Base-by-base conservation (phyloP, 2,329 filamentous ascomycete genomes). In the Fusarium globosum region DNA sequence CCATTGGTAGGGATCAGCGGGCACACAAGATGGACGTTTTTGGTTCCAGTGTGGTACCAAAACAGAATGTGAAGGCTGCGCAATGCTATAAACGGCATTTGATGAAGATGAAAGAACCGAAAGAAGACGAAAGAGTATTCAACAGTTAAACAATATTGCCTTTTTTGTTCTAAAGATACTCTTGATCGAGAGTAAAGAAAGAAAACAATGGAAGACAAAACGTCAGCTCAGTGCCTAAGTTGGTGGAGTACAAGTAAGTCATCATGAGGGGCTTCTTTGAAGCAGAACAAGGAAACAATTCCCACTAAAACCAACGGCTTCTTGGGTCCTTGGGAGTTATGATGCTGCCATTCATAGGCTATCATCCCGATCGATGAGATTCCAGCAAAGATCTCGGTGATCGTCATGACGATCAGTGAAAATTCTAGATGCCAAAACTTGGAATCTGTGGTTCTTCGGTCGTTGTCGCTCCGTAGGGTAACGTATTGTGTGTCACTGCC, bases 321-420 rank as follows among this genome's bases (percentile, higher is more conserved):
- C 35, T 21, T 49, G 38, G 42, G 15, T 20, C 28, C 20, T 39
- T 30, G 41, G 21, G 26, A 41, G 38, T 16, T 2, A 46, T n/a
- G 61, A 53, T 70, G 41, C 39, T 48, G 61, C 56, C 28, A 36
- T 48, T 53, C 39, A 16, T 12, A 42, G 16, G 10, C 56, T 48
- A 26, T 35, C 30, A 48, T 55, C 20, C n/a, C 42, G 59, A 74
- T 69, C 71, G 70, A 71, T 68, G 55, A 30, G 58, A 61, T 68
- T 60, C n/a, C 33, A 49, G 23, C 28, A 42, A 39, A 55, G 41
- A 55, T 61, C 26, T 58, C 26, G 46, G 30, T 39, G 43, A 56
- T 53, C 26, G 51, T 53, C 42, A 46, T 67, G 48, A 30, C 46
- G 71, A 68, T 68, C 61, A 55, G 12, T 23, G 48, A 35, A n/a